Evolutionary conservation across 805 yeast genomes (phyloP).

Genomic region (Myxozyma sirexii): DNA sequence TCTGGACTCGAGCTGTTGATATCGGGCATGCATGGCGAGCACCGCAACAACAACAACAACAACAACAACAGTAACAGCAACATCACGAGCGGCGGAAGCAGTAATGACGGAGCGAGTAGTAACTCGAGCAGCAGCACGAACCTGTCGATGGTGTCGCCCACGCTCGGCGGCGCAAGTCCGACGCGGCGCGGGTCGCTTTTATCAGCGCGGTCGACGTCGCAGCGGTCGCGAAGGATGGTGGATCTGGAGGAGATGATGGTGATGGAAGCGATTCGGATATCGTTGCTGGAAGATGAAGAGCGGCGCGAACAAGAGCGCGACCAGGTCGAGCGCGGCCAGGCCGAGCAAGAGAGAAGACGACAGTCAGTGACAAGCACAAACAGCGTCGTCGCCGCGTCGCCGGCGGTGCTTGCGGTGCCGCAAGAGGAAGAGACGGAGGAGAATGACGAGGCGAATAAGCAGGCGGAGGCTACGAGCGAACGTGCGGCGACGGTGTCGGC

Average conservation of each 20-base stretch:
- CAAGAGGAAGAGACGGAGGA: slow-evolving; percentile 9
- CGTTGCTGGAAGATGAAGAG: slow-evolving; percentile 67
- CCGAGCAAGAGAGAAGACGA: slow-evolving; percentile 1
- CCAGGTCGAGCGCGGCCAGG: slow-evolving; percentile 36
- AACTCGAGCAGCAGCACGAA: slow-evolving; percentile 10
- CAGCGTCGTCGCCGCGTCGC: not conserved
- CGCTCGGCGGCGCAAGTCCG: not conserved
- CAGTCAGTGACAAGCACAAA: slow-evolving; percentile 10
- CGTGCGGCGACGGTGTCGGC: slow-evolving; percentile 2
- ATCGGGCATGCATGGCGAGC: slow-evolving; percentile 4
- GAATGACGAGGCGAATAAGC: not conserved
- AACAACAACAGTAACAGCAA: slow-evolving; percentile 1
- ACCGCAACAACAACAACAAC: not conserved
- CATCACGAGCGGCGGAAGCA: not conserved
- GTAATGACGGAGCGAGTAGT: slow-evolving; percentile 5
- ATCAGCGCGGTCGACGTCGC: slow-evolving; percentile 20
- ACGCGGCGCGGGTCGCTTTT: slow-evolving; percentile 19
- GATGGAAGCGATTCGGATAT: slow-evolving; percentile 77
- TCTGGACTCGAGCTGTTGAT: slow-evolving; percentile 18
- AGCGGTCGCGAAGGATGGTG: slow-evolving; percentile 34
- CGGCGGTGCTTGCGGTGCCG: not conserved
- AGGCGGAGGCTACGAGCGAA: slow-evolving; percentile 2
- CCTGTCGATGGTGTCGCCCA: not conserved
- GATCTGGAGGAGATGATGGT: slow-evolving; percentile 77
- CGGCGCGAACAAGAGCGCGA: slow-evolving; percentile 42